Percentiles rank a stretch among this genome's conserved stretches.
Conservation (phyloP, 768 basidiomycete genomes). For the Lactarius sp. region DNA sequence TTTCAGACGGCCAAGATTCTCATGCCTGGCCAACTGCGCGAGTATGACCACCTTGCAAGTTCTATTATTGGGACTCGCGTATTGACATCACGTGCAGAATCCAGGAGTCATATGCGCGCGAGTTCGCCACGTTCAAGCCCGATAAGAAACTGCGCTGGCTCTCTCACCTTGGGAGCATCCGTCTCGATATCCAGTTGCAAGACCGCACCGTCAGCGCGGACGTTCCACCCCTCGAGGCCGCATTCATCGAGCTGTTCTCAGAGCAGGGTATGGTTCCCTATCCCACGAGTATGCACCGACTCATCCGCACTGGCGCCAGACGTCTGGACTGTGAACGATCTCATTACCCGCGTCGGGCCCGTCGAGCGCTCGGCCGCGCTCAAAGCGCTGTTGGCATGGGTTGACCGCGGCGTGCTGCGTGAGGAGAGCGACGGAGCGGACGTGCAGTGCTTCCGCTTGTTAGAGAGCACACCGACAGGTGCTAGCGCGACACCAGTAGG, state of each 20-base stretch:
- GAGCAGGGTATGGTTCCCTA: slow-evolving; percentile 46
- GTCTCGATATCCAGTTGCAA: slow-evolving; percentile 73
- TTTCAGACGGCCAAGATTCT: slow-evolving; percentile 65
- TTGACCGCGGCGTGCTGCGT: slow-evolving; percentile 74
- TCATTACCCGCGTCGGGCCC: slow-evolving; percentile 57
- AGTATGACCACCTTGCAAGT: slow-evolving; percentile 43
- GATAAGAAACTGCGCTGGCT: slow-evolving; percentile 90
- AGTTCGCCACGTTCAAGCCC: slow-evolving; percentile 81
- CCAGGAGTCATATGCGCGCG: slow-evolving; percentile 69
- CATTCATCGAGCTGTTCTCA: slow-evolving; percentile 82
- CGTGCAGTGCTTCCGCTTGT: slow-evolving; percentile 46
- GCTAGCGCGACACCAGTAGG: background rate
- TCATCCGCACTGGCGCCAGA: slow-evolving; percentile 37
- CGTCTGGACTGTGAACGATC: slow-evolving; percentile 65
- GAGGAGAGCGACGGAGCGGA: slow-evolving; percentile 47
- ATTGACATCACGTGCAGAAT: slow-evolving; percentile 41
- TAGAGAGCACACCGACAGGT: slow-evolving; percentile 55
- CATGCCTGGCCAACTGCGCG: slow-evolving; percentile 82
- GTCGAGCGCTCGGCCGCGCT: slow-evolving; percentile 60
- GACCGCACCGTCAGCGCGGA: slow-evolving; percentile 74
- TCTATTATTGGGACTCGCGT: background rate
- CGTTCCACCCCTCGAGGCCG: slow-evolving; percentile 85
- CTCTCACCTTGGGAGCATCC: slow-evolving; percentile 81
- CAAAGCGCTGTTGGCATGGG: slow-evolving; percentile 80
- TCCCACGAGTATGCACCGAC: background rate